Evolutionary conservation across 371 early-diverging fungal genomes (phyloP).

Genomic region (Mortierella sp.): DNA sequence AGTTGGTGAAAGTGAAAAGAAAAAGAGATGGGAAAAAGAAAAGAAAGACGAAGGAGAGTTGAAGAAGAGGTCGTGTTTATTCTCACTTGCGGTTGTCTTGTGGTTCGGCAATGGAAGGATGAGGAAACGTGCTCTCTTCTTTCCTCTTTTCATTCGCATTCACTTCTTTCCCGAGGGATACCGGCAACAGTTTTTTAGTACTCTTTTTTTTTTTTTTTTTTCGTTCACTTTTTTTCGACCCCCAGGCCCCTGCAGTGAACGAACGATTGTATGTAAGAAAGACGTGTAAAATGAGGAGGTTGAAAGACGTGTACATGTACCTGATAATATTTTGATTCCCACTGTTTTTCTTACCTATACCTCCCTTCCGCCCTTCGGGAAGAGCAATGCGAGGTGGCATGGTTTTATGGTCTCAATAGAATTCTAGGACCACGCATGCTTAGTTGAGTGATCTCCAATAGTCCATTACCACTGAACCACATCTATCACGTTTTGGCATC

Average conservation of each 20-base stretch:
- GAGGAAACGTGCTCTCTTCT: neutral
- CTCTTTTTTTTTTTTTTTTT: no score
- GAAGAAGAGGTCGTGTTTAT: neutral
- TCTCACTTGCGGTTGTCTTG: neutral
- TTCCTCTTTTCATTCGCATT: neutral
- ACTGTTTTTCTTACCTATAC: neutral
- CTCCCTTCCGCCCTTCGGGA: neutral
- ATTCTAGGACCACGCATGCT: neutral
- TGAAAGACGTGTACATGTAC: neutral
- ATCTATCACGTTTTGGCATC: neutral
- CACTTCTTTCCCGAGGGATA: neutral
- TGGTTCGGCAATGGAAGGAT: constrained; percentile 1
- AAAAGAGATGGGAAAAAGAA: constrained; percentile 10
- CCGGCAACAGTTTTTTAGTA: neutral
- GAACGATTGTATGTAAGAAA: neutral
- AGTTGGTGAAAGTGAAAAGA: neutral
- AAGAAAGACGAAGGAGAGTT: neutral
- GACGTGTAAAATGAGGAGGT: neutral
- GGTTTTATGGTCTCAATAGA: neutral
- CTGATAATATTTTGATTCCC: neutral
- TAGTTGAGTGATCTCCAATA: neutral
- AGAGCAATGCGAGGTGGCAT: neutral
- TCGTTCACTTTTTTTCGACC: neutral
- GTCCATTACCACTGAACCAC: neutral
- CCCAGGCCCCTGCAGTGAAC: neutral